Conservation (phyloP, 306 rosid species). For the Aeschynomene evenia region DNA sequence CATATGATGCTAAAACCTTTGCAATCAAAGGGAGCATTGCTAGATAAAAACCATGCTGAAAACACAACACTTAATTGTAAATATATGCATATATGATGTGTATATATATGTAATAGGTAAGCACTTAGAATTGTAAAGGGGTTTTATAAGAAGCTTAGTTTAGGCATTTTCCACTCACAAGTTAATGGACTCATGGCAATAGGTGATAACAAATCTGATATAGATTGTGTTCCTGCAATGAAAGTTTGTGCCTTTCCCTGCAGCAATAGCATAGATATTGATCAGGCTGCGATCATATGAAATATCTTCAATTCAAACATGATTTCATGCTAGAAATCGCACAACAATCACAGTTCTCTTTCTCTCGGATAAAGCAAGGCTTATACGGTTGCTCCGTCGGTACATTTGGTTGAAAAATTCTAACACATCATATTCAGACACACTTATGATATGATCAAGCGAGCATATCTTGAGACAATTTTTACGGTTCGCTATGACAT, state of each 20-base stretch:
- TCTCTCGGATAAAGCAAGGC: neutral
- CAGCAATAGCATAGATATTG: conserved; percentile 6
- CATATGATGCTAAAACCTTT: conserved; percentile 81
- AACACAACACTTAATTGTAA: conserved; percentile 19
- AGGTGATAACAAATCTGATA: conserved; percentile 73
- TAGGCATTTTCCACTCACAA: conserved; percentile 48
- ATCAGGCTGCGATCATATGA: neutral
- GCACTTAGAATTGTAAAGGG: neutral
- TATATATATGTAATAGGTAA: too few species aligned
- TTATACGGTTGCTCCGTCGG: neutral
- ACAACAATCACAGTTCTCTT: neutral
- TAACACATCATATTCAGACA: neutral
- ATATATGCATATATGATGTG: too few species aligned
- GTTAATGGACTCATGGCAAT: conserved; percentile 81
- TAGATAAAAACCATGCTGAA: conserved; percentile 81
- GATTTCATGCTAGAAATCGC: neutral
- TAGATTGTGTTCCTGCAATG: conserved; percentile 74
- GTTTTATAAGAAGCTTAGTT: neutral
- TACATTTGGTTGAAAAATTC: neutral
- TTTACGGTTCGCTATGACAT: neutral
- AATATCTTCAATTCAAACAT: neutral
- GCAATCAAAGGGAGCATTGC: conserved; percentile 75
- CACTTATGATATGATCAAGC: too few species aligned
- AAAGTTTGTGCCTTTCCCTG: conserved; percentile 86
- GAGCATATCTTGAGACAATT: neutral